Percentiles rank a stretch among this genome's conserved stretches.
Evolutionary conservation across 768 basidiomycete genomes (phyloP).

Genomic region (Rhodotorula kratochvilovae): DNA sequence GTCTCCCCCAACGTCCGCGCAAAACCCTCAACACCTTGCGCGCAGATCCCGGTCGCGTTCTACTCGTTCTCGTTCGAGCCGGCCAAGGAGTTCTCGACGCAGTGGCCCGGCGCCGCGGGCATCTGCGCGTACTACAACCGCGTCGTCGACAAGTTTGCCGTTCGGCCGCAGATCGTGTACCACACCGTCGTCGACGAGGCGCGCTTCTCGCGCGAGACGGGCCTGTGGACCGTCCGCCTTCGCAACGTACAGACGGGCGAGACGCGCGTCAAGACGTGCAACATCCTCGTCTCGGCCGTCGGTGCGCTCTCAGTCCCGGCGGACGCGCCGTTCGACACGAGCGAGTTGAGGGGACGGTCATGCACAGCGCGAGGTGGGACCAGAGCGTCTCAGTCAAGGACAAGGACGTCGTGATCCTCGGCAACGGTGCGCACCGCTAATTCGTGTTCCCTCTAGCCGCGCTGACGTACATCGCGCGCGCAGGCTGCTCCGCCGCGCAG

Average conservation of each 20-base stretch:
- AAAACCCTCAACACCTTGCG: too few species aligned
- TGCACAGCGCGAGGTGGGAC: conserved; percentile 42
- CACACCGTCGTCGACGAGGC: conserved; percentile 31
- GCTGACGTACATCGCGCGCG: too few species aligned
- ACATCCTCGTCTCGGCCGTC: conserved; percentile 39
- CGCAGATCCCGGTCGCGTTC: conserved; percentile 32
- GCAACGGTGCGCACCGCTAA: conserved; percentile 27
- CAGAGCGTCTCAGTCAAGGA: conserved; percentile 35
- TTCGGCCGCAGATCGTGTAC: conserved; percentile 31
- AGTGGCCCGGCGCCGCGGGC: conserved; percentile 23
- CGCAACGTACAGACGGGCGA: conserved; percentile 29
- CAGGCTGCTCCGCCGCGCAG: conserved; percentile 2
- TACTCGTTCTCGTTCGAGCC: conserved; percentile 32
- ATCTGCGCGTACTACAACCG: conserved; percentile 32
- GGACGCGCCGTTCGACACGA: conserved; percentile 21
- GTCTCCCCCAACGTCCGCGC: too few species aligned
- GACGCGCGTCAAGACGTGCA: conserved; percentile 29
- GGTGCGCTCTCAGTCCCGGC: conserved; percentile 33
- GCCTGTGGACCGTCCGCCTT: conserved; percentile 34
- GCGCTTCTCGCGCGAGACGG: conserved; percentile 22
- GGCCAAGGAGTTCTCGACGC: not conserved
- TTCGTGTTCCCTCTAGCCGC: too few species aligned
- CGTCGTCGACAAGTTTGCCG: conserved; percentile 26
- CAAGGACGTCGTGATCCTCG: conserved; percentile 43
- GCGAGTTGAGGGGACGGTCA: conserved; percentile 38